phyloP scores from a whole-genome alignment of 129 eudicot genomes.

The Centaurea solstitialis region DNA sequence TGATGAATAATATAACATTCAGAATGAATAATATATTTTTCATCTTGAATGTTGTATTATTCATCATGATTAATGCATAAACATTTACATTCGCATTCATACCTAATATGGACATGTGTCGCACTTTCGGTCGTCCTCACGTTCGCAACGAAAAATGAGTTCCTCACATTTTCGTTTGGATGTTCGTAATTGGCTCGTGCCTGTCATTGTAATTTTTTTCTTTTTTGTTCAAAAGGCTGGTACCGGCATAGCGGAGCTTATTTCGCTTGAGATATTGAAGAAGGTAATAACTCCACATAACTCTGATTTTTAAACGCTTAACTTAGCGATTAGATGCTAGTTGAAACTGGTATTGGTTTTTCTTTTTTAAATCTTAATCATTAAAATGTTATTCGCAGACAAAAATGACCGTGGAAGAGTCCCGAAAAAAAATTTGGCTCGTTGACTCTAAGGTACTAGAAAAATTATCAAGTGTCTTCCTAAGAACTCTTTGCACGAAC shows the following conservation, averaged over 20 bases:
- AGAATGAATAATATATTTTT: too few relatives aligned
- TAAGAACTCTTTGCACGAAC: background rate
- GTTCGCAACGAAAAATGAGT: too few relatives aligned
- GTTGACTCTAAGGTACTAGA: slow-evolving; percentile 88
- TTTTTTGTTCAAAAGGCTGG: slow-evolving; percentile 69
- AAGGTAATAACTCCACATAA: slow-evolving; percentile 41
- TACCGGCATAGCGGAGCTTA: slow-evolving; percentile 97
- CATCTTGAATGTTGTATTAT: too few relatives aligned
- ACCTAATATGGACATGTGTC: too few relatives aligned
- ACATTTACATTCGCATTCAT: too few relatives aligned
- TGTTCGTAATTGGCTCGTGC: background rate
- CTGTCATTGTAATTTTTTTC: background rate
- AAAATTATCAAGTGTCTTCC: background rate
- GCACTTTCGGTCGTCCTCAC: too few relatives aligned
- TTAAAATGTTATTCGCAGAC: slow-evolving; percentile 44
- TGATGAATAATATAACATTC: too few relatives aligned
- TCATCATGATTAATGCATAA: too few relatives aligned
- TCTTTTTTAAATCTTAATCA: slow-evolving; percentile 6
- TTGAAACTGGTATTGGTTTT: background rate
- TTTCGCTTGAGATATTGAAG: slow-evolving; percentile 81
- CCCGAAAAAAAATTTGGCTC: slow-evolving; percentile 91
- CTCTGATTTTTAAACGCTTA: background rate
- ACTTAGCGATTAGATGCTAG: background rate
- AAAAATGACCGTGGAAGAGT: slow-evolving; percentile 59
- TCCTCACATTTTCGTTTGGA: background rate